A percentile compares a stretch with the other conserved stretches of the same genome.
These are phyloP conservation scores for Coemansia sp. DNA, from an alignment of 192 early-diverging fungal genomes.

Conservation along the genomic window DNA sequence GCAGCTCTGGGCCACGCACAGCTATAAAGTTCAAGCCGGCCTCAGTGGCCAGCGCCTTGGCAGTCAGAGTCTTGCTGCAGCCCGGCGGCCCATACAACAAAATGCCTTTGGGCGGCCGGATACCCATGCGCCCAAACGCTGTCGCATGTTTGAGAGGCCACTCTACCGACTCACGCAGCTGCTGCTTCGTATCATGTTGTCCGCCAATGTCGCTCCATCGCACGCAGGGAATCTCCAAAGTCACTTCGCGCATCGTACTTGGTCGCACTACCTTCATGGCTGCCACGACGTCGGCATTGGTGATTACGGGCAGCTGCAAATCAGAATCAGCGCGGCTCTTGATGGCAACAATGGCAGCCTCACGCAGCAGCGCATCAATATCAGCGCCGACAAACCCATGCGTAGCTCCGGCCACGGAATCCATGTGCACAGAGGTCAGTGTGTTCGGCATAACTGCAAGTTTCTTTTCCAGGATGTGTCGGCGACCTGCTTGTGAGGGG, in stretches of 20 bases:
- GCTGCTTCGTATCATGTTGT: slow-evolving; percentile 85
- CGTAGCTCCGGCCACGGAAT: slow-evolving; percentile 59
- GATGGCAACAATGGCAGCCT: slow-evolving; percentile 83
- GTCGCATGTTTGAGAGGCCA: slow-evolving; percentile 97
- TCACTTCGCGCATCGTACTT: slow-evolving; percentile 56
- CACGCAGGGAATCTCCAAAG: slow-evolving; percentile 91
- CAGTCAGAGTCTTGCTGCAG: slow-evolving; percentile 96
- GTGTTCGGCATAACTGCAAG: slow-evolving; percentile 68
- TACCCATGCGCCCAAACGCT: slow-evolving; percentile 82
- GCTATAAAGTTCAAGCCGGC: slow-evolving; percentile 96
- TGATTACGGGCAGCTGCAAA: not conserved
- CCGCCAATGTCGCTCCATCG: slow-evolving; percentile 95
- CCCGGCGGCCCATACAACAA: slow-evolving; percentile 98
- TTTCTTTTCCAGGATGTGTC: slow-evolving; percentile 71
- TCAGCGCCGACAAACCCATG: slow-evolving; percentile 99
- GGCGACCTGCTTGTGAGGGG: slow-evolving; percentile 66
- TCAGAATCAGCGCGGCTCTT: slow-evolving; percentile 30
- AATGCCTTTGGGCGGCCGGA: slow-evolving; percentile 95
- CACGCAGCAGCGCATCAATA: slow-evolving; percentile 78
- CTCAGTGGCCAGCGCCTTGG: slow-evolving; percentile 96
- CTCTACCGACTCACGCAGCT: slow-evolving; percentile 92
- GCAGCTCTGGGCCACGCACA: slow-evolving; percentile 97
- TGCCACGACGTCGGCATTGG: slow-evolving; percentile 2
- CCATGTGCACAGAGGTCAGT: slow-evolving; percentile 61
- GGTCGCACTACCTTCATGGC: slow-evolving; percentile 28